phyloP scores from a whole-genome alignment of 257 asterid species.

The Nicotiana tabacum region DNA sequence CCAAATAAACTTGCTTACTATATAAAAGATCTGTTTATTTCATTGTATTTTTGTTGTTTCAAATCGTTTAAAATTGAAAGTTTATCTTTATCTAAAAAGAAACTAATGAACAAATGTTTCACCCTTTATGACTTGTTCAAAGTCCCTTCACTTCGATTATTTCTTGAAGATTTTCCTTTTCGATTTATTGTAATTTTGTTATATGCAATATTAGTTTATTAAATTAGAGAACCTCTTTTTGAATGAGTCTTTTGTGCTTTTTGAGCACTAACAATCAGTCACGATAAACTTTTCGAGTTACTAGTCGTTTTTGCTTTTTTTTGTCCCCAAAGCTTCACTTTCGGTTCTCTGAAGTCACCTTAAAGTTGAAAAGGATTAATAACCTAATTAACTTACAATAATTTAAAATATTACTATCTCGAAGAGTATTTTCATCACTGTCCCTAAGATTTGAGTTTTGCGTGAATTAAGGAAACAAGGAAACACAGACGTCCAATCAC shows the following conservation, averaged over 20 bases:
- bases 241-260: background rate
- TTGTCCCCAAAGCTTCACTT: background rate
- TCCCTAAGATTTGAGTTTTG: background rate
- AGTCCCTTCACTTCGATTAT: background rate
- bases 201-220: background rate
- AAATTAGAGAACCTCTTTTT: background rate
- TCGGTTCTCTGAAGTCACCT: background rate
- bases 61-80: too few species aligned
- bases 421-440: background rate
- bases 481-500: background rate
- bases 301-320: background rate
- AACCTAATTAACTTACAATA: background rate
- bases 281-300: background rate
- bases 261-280: background rate
- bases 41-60: too few species aligned
- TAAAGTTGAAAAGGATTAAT: background rate
- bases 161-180: too few species aligned
- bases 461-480: background rate
- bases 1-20: too few species aligned
- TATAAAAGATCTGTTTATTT: background rate
- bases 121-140: background rate
- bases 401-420: background rate
- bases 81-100: background rate
- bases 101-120: background rate
- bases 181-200: background rate